Evolutionary conservation across 345 rosid species (phyloP).

Genomic region (Camelina hispida): DNA sequence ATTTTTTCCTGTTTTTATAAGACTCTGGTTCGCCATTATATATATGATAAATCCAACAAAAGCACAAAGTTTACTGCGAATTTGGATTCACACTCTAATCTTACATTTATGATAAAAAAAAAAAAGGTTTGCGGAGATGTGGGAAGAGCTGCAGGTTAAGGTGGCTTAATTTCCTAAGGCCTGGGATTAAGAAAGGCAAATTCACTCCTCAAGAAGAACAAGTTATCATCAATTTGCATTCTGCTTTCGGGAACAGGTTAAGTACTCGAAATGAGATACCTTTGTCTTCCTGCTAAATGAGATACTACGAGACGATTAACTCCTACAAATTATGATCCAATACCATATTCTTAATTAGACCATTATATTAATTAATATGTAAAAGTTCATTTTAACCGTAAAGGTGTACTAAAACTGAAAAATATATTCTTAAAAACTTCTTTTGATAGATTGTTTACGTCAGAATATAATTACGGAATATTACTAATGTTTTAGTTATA

Average conservation of each 20-base stretch:
- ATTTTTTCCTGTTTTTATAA: not conserved
- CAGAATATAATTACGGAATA: not conserved
- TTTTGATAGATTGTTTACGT: not conserved
- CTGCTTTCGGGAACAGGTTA: conserved; percentile 31
- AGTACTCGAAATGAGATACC: not conserved
- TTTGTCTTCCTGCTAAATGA: not conserved
- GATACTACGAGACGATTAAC: not conserved
- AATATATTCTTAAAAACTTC: not conserved
- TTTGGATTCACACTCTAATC: not conserved
- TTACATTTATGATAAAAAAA: not conserved
- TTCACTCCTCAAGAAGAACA: conserved; percentile 36
- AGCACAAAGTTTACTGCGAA: not conserved
- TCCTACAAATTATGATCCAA: not conserved
- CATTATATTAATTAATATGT: not conserved
- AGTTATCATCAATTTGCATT: conserved; percentile 16
- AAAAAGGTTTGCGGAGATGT: conserved; percentile 38
- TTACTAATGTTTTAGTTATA: not conserved
- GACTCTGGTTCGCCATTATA: not conserved
- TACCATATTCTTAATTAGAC: not conserved
- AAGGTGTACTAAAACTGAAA: not conserved
- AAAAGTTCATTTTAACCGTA: not conserved
- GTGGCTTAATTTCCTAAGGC: conserved; percentile 41
- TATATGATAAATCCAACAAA: not conserved
- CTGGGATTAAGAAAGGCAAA: conserved; percentile 35
- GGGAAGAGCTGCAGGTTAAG: conserved; percentile 44